A percentile compares a stretch with the other conserved stretches of the same genome.
Conservation (phyloP, 2,329 filamentous ascomycete genomes). For the Exutisphaerella laricina region DNA sequence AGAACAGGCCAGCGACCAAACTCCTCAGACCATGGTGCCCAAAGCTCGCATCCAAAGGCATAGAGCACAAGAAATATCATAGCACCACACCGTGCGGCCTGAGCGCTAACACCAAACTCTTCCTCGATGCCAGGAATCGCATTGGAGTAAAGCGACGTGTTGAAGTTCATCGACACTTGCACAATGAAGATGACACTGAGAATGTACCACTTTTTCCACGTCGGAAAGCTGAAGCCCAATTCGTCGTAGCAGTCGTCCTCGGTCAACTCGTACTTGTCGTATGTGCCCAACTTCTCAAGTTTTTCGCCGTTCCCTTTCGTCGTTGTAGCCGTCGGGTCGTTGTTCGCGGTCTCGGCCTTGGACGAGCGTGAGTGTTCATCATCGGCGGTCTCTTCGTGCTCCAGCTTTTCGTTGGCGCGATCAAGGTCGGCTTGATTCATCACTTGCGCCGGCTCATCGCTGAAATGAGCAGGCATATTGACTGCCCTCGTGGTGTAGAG, state of each 20-base stretch:
- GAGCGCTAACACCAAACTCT: constrained; percentile 43
- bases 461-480: constrained; percentile 21
- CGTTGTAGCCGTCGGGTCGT: background rate
- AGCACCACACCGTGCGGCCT: constrained; percentile 45
- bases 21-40: constrained; percentile 51
- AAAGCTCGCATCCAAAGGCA: constrained; percentile 48
- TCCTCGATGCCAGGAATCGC: constrained; percentile 43
- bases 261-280: constrained; percentile 42
- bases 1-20: constrained; percentile 49
- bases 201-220: constrained; percentile 48
- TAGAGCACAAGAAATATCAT: constrained; percentile 49
- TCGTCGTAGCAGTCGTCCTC: constrained; percentile 32
- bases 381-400: constrained; percentile 14
- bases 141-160: constrained; percentile 52
- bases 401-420: constrained; percentile 26
- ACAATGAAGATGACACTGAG: constrained; percentile 49
- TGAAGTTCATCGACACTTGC: constrained; percentile 55
- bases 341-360: constrained; percentile 13
- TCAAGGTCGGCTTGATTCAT: constrained; percentile 27
- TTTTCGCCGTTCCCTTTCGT: constrained; percentile 19
- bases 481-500: constrained; percentile 4
- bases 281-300: constrained; percentile 29
- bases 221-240: constrained; percentile 43
- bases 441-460: constrained; percentile 27
- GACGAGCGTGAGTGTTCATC: constrained; percentile 15